Evolutionary conservation across 306 rosid genomes (phyloP).

Genomic region (Quercus ilex): DNA sequence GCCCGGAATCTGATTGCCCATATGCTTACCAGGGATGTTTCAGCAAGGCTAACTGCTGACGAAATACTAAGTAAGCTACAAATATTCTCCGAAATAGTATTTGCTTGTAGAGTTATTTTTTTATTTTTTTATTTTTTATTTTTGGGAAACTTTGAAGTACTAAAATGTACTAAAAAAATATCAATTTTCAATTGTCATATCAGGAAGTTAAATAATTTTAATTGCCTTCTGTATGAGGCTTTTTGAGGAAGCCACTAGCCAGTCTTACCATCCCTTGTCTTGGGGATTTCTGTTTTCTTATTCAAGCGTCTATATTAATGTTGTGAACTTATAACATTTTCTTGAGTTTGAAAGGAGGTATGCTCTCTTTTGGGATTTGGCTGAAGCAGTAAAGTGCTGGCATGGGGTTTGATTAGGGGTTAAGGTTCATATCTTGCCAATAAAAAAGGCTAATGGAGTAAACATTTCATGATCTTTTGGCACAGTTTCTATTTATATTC

Average conservation of each 20-base stretch:
- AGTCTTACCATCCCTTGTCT: not conserved
- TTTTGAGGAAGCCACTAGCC: not conserved
- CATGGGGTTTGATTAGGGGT: not conserved
- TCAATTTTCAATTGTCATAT: not conserved
- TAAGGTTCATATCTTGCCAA: not conserved
- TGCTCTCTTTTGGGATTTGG: not conserved
- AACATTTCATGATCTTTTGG: not conserved
- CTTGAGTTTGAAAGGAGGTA: not conserved
- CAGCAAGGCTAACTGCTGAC: conserved; percentile 87
- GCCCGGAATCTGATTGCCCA: conserved; percentile 86
- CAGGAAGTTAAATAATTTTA: not conserved
- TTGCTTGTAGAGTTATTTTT: not conserved
- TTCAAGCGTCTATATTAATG: not conserved
- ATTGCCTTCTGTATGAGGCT: not conserved
- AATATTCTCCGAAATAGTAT: conserved; percentile 1
- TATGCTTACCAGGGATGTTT: conserved; percentile 91
- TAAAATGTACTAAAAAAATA: not conserved
- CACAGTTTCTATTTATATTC: not conserved
- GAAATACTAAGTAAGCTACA: conserved; percentile 84
- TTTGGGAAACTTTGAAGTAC: not conserved
- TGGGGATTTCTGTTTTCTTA: not conserved
- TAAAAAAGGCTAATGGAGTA: not conserved
- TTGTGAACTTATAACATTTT: not conserved
- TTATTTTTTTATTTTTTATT: too few relatives aligned
- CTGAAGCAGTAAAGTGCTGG: not conserved